Evolutionary conservation across 1,284 basidiomycete species (phyloP), one percentile per base, ranked within the genome.

Genomic region (Melampsora americana): DNA sequence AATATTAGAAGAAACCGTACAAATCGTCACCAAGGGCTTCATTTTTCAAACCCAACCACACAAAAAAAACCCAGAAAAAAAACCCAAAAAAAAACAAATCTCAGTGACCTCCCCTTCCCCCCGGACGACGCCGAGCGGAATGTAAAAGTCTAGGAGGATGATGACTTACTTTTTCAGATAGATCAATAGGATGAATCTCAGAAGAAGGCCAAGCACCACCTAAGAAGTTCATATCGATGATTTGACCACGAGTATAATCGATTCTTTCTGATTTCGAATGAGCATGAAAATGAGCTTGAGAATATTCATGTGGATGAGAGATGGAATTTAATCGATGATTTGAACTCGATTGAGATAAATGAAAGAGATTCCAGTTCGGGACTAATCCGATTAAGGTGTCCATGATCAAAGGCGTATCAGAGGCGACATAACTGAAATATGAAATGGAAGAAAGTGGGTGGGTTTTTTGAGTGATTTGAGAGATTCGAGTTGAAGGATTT

Each of bases 11-110:
- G 73, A 76, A 42, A 69, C 66, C 9, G 73, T 76, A 44, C 73
- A 76, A 76, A 76, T 76, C n/a, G 44, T 69, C 26, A 66, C 66
- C 11, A 76, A 39, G 20, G 73, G 73, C 73, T 76, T n/a, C n/a
- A n/a, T n/a, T n/a, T n/a, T n/a, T n/a, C n/a, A n/a, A n/a, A n/a
- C n/a, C n/a, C n/a, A n/a, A n/a, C n/a, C n/a, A n/a, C n/a, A 26
- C 16, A 35, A 75, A 35, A 30, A n/a, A n/a, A n/a, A n/a, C n/a
- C n/a, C n/a, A n/a, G n/a, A n/a, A n/a, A n/a, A n/a, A n/a, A n/a
- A n/a, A n/a, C n/a, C n/a, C n/a, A n/a, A n/a, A n/a, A n/a, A n/a
- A n/a, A n/a, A n/a, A n/a, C n/a, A n/a, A n/a, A n/a, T n/a, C n/a
- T n/a, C n/a, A n/a, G n/a, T n/a, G n/a, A n/a, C n/a, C n/a, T n/a